Evolutionary conservation across 306 rosid genomes (phyloP), one percentile per base, ranked within the genome.

Genomic region (Psophocarpus tetragonolobus): DNA sequence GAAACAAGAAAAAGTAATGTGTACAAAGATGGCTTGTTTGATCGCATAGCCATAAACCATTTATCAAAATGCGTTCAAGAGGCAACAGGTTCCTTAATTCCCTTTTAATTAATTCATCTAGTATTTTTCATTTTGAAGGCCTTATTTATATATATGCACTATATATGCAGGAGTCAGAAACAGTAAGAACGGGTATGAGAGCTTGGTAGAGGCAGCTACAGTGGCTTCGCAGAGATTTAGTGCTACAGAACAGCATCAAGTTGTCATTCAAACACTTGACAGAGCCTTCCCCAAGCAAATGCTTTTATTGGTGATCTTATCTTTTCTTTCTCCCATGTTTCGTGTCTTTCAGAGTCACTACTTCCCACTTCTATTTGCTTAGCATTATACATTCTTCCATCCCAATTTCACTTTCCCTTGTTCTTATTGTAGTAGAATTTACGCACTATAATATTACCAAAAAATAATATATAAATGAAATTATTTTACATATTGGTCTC

Each of bases 151-250:
- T 26, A 65, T 74, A 33, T 74, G 81, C 84, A 92, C n/a, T 26
- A 20, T 26, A 65, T 74, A 33, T 74, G 81, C 84, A 92, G 99
- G 99, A 80, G 12, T 88, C 14, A 71, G 58, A 51, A 92, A 86
- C 77, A 76, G 41, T 15, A 93, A 85, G 88, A 88, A 86, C 30
- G 99, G 99, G 3, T 92, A 86, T 42, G 87, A 86, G 45, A 87
- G 98, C 86, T 66, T 96, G 50, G 87, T 88, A 42, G 97, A 92
- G 58, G 98, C 94, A 79, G 88, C 97, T 61, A 81, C 56, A 12
- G 75, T 65, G 80, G 85, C 85, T 21, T 84, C 88, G 4, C 71
- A 51, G 58, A 88, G 72, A 15, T 90, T 85, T 18, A 86, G 68
- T 79, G 81, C 85, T 7, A 38, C 33, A 62, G 85, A 87, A 62